These are phyloP conservation scores for Porphyrellus cyaneotinctus DNA, from an alignment of 768 basidiomycete genomes.

Conservation along the genomic window DNA sequence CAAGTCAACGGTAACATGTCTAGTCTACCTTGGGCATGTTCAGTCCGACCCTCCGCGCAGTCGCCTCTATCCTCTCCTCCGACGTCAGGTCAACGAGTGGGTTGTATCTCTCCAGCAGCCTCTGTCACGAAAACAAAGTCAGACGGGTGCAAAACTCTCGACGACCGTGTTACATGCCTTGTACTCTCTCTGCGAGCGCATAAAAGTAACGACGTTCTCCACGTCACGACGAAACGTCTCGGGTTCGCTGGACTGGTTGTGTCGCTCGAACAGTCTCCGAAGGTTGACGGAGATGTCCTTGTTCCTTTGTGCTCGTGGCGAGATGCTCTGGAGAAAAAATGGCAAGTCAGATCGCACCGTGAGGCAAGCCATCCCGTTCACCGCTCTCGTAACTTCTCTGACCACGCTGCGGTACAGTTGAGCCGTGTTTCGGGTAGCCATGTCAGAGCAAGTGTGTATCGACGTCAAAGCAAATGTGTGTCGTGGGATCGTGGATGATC, in stretches of 20 bases:
- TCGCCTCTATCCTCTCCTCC: slow-evolving; percentile 78
- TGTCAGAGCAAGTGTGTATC: slow-evolving; percentile 19
- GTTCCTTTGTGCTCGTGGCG: slow-evolving; percentile 36
- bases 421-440: slow-evolving; percentile 16
- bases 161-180: slow-evolving; percentile 52
- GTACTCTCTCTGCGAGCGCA: slow-evolving; percentile 70
- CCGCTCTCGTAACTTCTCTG: slow-evolving; percentile 30
- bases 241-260: slow-evolving; percentile 16
- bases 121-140: slow-evolving; percentile 37
- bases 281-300: slow-evolving; percentile 45
- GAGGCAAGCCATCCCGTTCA: slow-evolving; percentile 1
- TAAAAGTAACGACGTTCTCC: slow-evolving; percentile 60
- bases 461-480: slow-evolving; percentile 11
- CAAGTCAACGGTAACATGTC: slow-evolving; percentile 4
- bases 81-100: slow-evolving; percentile 74
- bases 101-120: slow-evolving; percentile 82
- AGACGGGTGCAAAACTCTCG: not conserved
- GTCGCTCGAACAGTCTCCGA: slow-evolving; percentile 50
- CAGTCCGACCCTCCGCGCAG: slow-evolving; percentile 82
- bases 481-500: slow-evolving; percentile 13
- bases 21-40: slow-evolving; percentile 58
- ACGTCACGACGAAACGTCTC: slow-evolving; percentile 43
- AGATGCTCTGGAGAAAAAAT: slow-evolving; percentile 32
- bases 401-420: slow-evolving; percentile 29
- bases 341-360: not conserved